A percentile compares a stretch with the other conserved stretches of the same genome.
phyloP scores from a whole-genome alignment of 768 basidiomycete species.

The Suillus alpinus region DNA sequence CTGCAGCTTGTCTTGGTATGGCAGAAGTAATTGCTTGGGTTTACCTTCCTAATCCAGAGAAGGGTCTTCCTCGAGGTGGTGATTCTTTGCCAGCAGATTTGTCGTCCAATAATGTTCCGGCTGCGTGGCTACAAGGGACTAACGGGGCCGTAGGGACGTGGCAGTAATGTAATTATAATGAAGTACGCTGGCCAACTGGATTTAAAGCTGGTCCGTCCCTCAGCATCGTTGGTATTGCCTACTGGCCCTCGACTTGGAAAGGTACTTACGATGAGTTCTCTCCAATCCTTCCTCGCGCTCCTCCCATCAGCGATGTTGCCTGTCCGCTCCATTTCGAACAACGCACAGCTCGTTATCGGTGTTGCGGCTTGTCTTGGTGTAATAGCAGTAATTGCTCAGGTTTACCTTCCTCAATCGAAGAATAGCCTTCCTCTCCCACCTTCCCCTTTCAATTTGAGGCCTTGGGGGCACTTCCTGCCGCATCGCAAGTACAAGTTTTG shows the following conservation, averaged over 20 bases:
- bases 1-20: background rate
- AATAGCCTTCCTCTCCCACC: background rate
- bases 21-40: background rate
- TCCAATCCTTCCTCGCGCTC: background rate
- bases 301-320: background rate
- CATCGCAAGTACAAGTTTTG: background rate
- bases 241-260: background rate
- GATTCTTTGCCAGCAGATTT: background rate
- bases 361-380: background rate
- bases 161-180: background rate
- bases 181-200: background rate
- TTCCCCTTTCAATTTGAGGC: background rate
- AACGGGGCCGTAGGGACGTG: background rate
- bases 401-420: background rate
- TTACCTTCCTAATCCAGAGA: background rate
- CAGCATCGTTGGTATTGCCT: background rate
- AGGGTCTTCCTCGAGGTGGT: background rate
- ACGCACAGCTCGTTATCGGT: background rate
- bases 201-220: background rate
- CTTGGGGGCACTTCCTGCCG: background rate
- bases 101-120: background rate
- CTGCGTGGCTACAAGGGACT: background rate
- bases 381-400: background rate
- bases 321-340: background rate
- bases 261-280: background rate